A percentile compares a stretch with the other conserved stretches of the same genome.
These are phyloP conservation scores for Aphanoascus verrucosus DNA, from an alignment of 2,329 filamentous ascomycete genomes.

Conservation along the genomic window DNA sequence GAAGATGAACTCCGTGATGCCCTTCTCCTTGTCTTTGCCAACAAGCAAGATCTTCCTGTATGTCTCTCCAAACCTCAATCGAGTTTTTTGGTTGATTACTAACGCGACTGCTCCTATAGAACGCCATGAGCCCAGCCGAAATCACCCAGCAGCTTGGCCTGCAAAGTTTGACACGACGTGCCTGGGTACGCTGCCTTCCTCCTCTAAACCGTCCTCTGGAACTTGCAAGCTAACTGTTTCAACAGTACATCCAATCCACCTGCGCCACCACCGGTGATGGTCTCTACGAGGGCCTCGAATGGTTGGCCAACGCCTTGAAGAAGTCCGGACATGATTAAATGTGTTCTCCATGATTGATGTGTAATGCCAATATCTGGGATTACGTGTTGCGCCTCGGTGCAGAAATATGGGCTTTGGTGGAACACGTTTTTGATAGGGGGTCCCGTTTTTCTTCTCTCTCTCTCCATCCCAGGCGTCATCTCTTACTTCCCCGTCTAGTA, in stretches of 20 bases:
- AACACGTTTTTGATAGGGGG: conserved; percentile 14
- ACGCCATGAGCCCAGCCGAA: conserved; percentile 99
- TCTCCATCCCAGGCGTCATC: conserved; percentile 12
- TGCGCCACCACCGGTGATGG: conserved; percentile 98
- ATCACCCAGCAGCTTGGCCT: conserved; percentile 99
- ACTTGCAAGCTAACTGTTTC: conserved; percentile 10
- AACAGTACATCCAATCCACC: conserved; percentile 96
- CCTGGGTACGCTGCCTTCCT: conserved; percentile 67
- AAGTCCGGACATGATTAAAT: conserved; percentile 49
- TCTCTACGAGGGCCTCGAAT: conserved; percentile 98
- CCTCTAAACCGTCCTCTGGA: conserved; percentile 17
- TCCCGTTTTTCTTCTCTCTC: background rate
- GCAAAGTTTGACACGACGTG: conserved; percentile 95
- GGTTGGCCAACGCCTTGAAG: conserved; percentile 72
- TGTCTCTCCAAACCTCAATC: conserved; percentile 32
- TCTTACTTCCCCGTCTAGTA: conserved; percentile 10
- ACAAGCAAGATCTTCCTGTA: conserved; percentile 99
- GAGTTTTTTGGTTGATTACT: conserved; percentile 8
- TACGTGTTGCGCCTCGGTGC: conserved; percentile 14
- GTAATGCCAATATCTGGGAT: conserved; percentile 14
- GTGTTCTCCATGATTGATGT: conserved; percentile 16
- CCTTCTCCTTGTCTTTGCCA: conserved; percentile 92
- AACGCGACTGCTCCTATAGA: conserved; percentile 44
- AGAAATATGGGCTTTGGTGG: conserved; percentile 13
- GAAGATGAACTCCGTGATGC: conserved; percentile 98